phyloP scores from a whole-genome alignment of 495 filamentous ascomycete genomes.

The Hyaloscypha variabilis region DNA sequence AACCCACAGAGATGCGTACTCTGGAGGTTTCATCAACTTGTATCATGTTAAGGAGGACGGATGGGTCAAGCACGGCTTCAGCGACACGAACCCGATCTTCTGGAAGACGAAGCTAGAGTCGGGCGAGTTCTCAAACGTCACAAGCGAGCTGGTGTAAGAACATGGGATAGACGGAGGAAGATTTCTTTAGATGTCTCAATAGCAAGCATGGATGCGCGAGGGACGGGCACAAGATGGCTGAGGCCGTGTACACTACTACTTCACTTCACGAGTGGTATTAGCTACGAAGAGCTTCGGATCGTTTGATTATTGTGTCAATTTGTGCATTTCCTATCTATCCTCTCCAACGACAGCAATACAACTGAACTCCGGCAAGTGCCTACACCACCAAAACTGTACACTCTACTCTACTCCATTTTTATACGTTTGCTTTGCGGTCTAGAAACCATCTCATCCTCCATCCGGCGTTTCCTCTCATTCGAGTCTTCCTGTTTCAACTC shows the following conservation, averaged over 20 bases:
- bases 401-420: neutral
- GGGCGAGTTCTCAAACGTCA: conserved; percentile 98
- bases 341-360: neutral
- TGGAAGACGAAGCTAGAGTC: conserved; percentile 99
- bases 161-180: conserved; percentile 13
- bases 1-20: conserved; percentile 96
- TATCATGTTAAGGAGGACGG: conserved; percentile 99
- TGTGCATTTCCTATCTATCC: neutral
- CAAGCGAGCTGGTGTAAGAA: conserved; percentile 61
- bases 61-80: conserved; percentile 98
- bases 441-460: neutral
- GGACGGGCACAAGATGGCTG: conserved; percentile 2
- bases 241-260: conserved; percentile 34
- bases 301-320: neutral
- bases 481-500: too few relatives aligned
- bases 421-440: neutral
- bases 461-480: too few relatives aligned
- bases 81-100: conserved; percentile 93
- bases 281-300: conserved; percentile 15
- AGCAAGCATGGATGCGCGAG: conserved; percentile 24
- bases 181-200: conserved; percentile 33
- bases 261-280: conserved; percentile 37
- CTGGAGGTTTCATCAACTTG: conserved; percentile 96
- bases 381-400: neutral
- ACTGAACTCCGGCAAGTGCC: neutral